Evolutionary conservation across 2,329 filamentous ascomycete genomes (phyloP), one percentile per base, ranked within the genome.

Genomic region (Botryotinia narcissicola): DNA sequence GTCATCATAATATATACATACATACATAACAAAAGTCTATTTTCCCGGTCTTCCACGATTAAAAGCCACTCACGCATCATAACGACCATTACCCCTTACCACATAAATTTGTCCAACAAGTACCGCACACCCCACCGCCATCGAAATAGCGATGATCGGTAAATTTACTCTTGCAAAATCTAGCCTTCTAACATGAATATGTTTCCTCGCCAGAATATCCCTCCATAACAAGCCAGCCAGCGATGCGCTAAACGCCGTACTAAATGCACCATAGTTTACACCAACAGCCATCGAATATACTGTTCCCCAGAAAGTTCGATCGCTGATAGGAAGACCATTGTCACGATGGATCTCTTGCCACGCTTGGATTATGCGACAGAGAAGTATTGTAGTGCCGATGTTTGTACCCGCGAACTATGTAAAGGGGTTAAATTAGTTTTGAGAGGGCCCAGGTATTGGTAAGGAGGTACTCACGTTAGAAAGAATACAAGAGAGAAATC

Each of bases 211-310:
- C 1, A 93, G 84, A 29, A 94, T 93, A 75, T 93, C 90, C 3
- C 90, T 85, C 92, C 92, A 94, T 0, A 93, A 82, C 14, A 94
- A 84, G 1, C 91, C 92, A 1, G 92, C 92, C 1, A 93, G 81
- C 0, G 91, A 92, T 0, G 91, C 91, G 75, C 90, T 92, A 77
- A 94, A 92, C 0, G 90, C 90, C 0, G 89, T 88, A 79, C 90
- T 92, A 79, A 93, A 93, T 0, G 91, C 92, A 6, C 91, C 91
- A 73, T 90, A 93, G 80, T 94, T 93, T 74, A 93, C 90, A 3
- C 91, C 91, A 0, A 94, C 82, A 0, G 91, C 91, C 90, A 93
- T 92, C 80, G 87, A 88, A 81, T 93, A 93, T 0, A 93, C 88
- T 0, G 91, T 92, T 0, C 87, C 91, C 91, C 91, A 93, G 79